Conservation (phyloP, 2,329 filamentous ascomycete species). For the Aspergillus chevalieri region DNA sequence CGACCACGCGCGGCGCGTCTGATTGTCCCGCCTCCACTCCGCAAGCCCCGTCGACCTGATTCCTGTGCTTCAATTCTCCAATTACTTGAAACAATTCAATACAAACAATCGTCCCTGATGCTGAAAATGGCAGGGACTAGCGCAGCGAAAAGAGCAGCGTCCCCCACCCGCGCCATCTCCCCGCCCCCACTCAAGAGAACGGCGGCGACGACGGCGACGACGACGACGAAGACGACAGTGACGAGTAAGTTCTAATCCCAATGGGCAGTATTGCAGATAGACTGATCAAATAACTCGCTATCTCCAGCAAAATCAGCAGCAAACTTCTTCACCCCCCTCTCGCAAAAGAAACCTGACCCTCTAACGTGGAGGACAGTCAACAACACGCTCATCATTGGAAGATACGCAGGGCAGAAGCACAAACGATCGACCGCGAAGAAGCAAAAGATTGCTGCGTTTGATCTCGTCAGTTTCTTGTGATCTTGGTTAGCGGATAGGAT, state of each 20-base stretch:
- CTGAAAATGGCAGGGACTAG: constrained; percentile 23
- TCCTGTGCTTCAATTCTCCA: neutral
- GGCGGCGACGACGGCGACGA: constrained; percentile 31
- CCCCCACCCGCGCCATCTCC: constrained; percentile 43
- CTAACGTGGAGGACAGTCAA: constrained; percentile 63
- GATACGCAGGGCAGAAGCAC: constrained; percentile 46
- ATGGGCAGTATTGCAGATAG: too few species aligned
- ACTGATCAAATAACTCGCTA: too few species aligned
- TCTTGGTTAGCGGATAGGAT: neutral
- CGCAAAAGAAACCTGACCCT: constrained; percentile 73
- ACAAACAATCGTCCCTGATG: neutral
- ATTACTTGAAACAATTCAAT: neutral
- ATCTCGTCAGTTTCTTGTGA: constrained; percentile 30
- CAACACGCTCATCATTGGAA: constrained; percentile 69
- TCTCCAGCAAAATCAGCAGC: constrained; percentile 52
- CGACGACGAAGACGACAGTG: too few species aligned
- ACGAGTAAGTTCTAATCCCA: too few species aligned
- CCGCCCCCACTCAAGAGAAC: constrained; percentile 53
- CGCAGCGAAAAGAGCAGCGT: constrained; percentile 30
- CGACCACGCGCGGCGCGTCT: constrained; percentile 21
- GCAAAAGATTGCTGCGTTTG: constrained; percentile 41
- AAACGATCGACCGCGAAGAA: constrained; percentile 4
- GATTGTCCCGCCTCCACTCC: constrained; percentile 1
- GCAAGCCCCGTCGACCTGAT: neutral
- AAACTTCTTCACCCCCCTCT: constrained; percentile 81